phyloP scores from a whole-genome alignment of 2,329 filamentous ascomycete species.

The Verticillium tricorpus region DNA sequence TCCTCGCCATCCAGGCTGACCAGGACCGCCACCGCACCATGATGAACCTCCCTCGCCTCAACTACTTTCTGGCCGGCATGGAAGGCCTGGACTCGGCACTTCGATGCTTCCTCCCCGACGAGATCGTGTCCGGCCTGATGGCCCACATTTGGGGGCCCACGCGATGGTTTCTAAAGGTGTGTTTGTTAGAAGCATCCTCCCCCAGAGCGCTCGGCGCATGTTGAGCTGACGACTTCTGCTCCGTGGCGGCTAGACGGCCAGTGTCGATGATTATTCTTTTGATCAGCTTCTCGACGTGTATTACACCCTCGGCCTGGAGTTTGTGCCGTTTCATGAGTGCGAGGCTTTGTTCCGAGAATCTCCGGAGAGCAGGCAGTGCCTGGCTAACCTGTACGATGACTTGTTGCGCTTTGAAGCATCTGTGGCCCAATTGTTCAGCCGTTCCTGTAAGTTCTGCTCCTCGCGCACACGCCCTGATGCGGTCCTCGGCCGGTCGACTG shows the following conservation, averaged over 20 bases:
- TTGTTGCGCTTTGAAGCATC: slow-evolving; percentile 4
- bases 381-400: slow-evolving; percentile 7
- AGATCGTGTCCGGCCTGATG: slow-evolving; percentile 12
- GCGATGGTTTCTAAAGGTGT: slow-evolving; percentile 15
- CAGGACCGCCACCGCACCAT: slow-evolving; percentile 19
- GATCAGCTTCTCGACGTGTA: slow-evolving; percentile 12
- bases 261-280: slow-evolving; percentile 6
- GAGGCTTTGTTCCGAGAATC: neutral
- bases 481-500: neutral
- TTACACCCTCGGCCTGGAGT: slow-evolving; percentile 4
- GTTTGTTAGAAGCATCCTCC: slow-evolving; percentile 3
- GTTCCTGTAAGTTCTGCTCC: slow-evolving; percentile 1
- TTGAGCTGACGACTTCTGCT: neutral
- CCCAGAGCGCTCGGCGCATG: neutral
- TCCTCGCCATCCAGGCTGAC: slow-evolving; percentile 18
- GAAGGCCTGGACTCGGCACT: slow-evolving; percentile 12
- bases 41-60: slow-evolving; percentile 21
- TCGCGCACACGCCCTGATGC: too few relatives aligned
- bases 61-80: slow-evolving; percentile 18
- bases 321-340: slow-evolving; percentile 1
- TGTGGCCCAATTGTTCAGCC: slow-evolving; percentile 7
- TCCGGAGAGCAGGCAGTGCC: neutral
- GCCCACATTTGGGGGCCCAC: slow-evolving; percentile 24
- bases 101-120: slow-evolving; percentile 2
- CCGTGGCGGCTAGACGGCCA: slow-evolving; percentile 2